Evolutionary conservation across 1,139 yeast species (phyloP), one percentile per base, ranked within the genome.

Genomic region (Debaryomyces sp.): DNA sequence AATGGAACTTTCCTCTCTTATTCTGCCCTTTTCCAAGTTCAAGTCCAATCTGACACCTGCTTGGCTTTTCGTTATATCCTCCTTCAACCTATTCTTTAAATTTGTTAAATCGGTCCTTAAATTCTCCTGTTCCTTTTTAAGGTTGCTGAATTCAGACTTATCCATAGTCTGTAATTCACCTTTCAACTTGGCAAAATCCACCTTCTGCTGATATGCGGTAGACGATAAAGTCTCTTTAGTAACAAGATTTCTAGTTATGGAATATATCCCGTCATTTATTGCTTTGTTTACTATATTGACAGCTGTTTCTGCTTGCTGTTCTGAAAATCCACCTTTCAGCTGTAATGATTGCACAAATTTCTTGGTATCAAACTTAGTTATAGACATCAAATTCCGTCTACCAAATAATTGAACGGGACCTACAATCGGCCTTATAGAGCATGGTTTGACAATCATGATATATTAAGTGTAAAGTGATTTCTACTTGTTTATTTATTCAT

Each of bases 131-230:
- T 94, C 98, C 58, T 88, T 89, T 60, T 87, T 86, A 51, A 94
- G 78, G 45, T 84, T 81, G 48, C 89, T 86, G 60, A 89, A 87
- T 59, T 94, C 98, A 12, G 91, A 80, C 63, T 87, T 85, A 70
- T 94, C 99, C 71, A 89, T 82, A 41, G 92, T 85, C 61, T 89
- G 92, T 47, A 92, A 76, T 66, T 92, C 98, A 33, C 96, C 96
- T 64, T 91, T 87, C 52, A 92, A 78, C 64, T 92, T 92, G 41
- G 97, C 96, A 76, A 94, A 94, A 66, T 92, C 97, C 29, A 94
- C 98, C 61, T 94, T 89, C 61, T 94, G 99, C 63, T 92, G 97
- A 66, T 94, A 94, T 6, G 97, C 87, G 57, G 92, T 81, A 53
- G 94, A 85, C 17, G 90, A 83, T 43, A 92, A 77, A 39, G 85